Evolutionary conservation across 768 basidiomycete genomes (phyloP), one percentile per base, ranked within the genome.

Genomic region (Pholiota molesta): DNA sequence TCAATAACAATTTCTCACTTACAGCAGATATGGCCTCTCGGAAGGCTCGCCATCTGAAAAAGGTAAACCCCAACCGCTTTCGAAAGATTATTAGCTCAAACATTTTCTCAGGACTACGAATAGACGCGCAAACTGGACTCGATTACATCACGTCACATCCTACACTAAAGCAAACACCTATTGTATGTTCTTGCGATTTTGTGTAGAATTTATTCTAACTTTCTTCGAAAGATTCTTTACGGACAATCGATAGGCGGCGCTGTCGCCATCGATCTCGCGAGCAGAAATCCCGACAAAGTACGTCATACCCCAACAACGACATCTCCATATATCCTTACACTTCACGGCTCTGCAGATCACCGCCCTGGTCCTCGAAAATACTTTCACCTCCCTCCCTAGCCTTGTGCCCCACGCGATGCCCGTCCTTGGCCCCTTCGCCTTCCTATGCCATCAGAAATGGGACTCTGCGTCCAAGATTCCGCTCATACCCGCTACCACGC

Each of bases 221-320:
- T 26, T 52, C 35, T 26, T 21, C 21, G 3, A 53, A 53, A 90
- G 90, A 80, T 94, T 57, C 72, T 94, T 0, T 95, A 92, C 66
- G 92, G 94, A 0, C 91, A 93, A 71, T 91, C 87, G 10, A 94
- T 97, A 42, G 97, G 97, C 16, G 97, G 97, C 33, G 96, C 95
- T 0, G 95, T 98, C 4, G 84, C 92, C 13, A 91, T 98, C 52
- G 90, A 95, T 74, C 87, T 97, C 19, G 92, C 92, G 0, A 88
- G 88, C 63, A 81, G 83, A 29, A 96, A 95, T 71, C 84, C 90
- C 0, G 74, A 83, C 19, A 84, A 89, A 26, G 47, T 49, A 49
- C 47, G 68, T 92, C 90, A 62, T 39, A 21, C 5, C n/a, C 23
- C 23, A n/a, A 3, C 5, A 49, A 21, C 19, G 5, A 10, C 19